These are phyloP conservation scores for Fusarium agapanthi DNA, from an alignment of 2,329 filamentous ascomycete genomes.

Conservation along the genomic window DNA sequence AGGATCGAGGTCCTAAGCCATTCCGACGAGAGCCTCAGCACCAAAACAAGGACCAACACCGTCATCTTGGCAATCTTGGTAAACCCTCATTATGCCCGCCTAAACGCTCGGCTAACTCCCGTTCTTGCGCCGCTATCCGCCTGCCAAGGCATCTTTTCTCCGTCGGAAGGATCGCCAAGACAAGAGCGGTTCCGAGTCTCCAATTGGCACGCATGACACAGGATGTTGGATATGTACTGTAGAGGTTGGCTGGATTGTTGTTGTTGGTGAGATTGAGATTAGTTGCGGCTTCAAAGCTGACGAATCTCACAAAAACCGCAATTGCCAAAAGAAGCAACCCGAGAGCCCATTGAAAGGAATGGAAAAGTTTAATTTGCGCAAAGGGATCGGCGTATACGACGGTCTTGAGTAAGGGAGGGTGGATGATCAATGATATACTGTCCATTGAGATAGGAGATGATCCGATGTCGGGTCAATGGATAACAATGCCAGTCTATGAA, in stretches of 20 bases:
- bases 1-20: not conserved
- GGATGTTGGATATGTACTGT: too few relatives aligned
- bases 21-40: not conserved
- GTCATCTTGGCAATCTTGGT: slow-evolving; percentile 1
- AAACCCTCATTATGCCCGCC: slow-evolving; percentile 22
- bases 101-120: slow-evolving; percentile 18
- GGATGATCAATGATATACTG: not conserved
- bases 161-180: not conserved
- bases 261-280: not conserved
- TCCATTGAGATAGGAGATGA: not conserved
- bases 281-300: slow-evolving; percentile 3
- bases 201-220: not conserved
- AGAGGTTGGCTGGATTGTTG: not conserved
- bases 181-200: not conserved
- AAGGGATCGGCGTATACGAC: not conserved
- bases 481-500: not conserved
- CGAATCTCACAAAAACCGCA: not conserved
- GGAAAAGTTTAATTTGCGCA: not conserved
- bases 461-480: not conserved
- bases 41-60: not conserved
- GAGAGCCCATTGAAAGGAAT: not conserved
- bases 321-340: slow-evolving; percentile 3
- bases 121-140: slow-evolving; percentile 3
- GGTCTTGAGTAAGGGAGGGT: not conserved
- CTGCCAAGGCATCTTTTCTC: slow-evolving; percentile 13